Evolutionary conservation across 2,329 filamentous ascomycete species (phyloP).

Genomic region (Thyridium curvatum): DNA sequence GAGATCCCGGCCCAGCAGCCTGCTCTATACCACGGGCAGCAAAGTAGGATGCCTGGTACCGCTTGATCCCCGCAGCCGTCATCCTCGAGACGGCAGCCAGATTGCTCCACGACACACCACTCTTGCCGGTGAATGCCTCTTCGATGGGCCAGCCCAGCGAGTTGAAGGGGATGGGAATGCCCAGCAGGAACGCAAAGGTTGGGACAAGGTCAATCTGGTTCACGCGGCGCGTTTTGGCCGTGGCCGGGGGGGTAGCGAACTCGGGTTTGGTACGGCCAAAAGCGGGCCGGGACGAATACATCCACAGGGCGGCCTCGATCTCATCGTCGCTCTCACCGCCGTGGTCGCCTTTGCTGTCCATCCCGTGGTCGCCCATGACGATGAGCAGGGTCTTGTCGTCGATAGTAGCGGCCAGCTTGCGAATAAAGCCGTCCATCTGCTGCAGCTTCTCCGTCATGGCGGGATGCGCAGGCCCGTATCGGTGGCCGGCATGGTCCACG

Average conservation of each 20-base stretch:
- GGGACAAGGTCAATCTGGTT: conserved; percentile 94
- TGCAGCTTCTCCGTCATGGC: conserved; percentile 87
- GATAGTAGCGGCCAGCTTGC: conserved; percentile 61
- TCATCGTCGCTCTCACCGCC: conserved; percentile 98
- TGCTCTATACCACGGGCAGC: conserved; percentile 63
- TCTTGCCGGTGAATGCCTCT: conserved; percentile 75
- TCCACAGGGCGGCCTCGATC: conserved; percentile 90
- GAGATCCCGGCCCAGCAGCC: conserved; percentile 44
- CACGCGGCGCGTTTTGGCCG: conserved; percentile 69
- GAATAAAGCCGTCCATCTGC: conserved; percentile 83
- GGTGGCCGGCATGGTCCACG: conserved; percentile 93
- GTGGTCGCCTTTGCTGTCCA: conserved; percentile 96
- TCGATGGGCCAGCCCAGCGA: conserved; percentile 90
- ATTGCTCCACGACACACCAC: conserved; percentile 67
- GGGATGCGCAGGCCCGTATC: conserved; percentile 87
- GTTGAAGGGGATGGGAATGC: conserved; percentile 92
- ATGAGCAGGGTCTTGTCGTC: conserved; percentile 85
- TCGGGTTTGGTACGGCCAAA: conserved; percentile 72
- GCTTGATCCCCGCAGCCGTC: conserved; percentile 77
- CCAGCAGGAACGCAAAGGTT: conserved; percentile 79
- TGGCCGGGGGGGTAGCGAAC: conserved; percentile 52
- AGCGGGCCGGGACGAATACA: conserved; percentile 84
- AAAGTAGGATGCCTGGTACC: conserved; percentile 83
- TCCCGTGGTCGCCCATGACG: conserved; percentile 98
- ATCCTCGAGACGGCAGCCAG: conserved; percentile 72